phyloP scores from a whole-genome alignment of 2,329 filamentous ascomycete genomes.

The Ascochyta lentis region DNA sequence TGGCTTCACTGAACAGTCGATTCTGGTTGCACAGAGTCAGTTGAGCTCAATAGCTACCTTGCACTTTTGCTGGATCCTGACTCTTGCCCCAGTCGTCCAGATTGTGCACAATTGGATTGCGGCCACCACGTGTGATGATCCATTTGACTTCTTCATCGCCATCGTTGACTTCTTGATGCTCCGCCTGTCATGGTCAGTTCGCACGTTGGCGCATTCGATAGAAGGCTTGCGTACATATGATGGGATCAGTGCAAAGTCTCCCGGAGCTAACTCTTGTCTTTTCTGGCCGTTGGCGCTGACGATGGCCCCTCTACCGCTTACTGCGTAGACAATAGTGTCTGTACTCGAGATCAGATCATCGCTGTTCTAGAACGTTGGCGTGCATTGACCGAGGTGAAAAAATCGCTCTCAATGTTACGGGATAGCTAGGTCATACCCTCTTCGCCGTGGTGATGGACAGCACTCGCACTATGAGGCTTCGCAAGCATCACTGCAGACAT shows the following conservation, averaged over 20 bases:
- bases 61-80: conserved; percentile 13
- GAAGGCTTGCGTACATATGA: conserved; percentile 54
- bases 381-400: background rate
- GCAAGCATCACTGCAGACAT: conserved; percentile 64
- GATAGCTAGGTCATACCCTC: conserved; percentile 58
- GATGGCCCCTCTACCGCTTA: conserved; percentile 66
- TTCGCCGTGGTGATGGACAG: conserved; percentile 73
- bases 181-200: conserved; percentile 49
- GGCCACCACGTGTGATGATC: conserved; percentile 69
- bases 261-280: conserved; percentile 64
- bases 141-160: conserved; percentile 68
- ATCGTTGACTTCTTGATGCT: conserved; percentile 74
- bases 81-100: conserved; percentile 65
- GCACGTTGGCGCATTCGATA: too few relatives aligned
- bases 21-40: background rate
- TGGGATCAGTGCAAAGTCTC: conserved; percentile 74
- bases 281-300: conserved; percentile 64
- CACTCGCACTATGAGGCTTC: conserved; percentile 66
- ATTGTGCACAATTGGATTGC: conserved; percentile 67
- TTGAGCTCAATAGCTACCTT: conserved; percentile 4
- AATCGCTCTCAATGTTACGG: background rate
- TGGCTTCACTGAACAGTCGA: background rate
- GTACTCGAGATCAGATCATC: conserved; percentile 8
- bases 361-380: background rate
- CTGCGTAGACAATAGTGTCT: conserved; percentile 74